Evolutionary conservation across 257 asterid species (phyloP).

Genomic region (Petrea volubilis): DNA sequence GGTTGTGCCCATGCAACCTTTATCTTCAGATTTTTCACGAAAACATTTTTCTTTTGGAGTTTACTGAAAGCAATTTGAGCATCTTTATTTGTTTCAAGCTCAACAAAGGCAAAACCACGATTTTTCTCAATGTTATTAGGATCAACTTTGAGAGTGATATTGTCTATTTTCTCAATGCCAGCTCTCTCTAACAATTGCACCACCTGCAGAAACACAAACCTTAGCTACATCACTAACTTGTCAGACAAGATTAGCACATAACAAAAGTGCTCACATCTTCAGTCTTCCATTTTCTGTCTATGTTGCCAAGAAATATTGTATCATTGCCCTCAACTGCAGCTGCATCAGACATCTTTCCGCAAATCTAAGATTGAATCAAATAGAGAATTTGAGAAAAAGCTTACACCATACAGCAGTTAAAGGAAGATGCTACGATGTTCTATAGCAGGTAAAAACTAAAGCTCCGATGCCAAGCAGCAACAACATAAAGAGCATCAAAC

Average conservation of each 20-base stretch:
- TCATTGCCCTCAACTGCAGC: constrained; percentile 63
- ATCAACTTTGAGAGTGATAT: constrained; percentile 54
- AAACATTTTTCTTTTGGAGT: constrained; percentile 55
- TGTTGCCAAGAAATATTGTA: constrained; percentile 70
- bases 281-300: constrained; percentile 66
- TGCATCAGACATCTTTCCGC: constrained; percentile 62
- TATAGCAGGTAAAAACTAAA: neutral
- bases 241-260: constrained; percentile 16
- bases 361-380: constrained; percentile 45
- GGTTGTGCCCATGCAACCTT: constrained; percentile 84
- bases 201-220: constrained; percentile 45
- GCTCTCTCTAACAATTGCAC: constrained; percentile 45
- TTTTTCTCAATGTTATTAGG: constrained; percentile 51
- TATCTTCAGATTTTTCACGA: constrained; percentile 43
- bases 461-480: neutral
- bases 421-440: neutral
- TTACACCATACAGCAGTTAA: neutral
- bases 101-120: constrained; percentile 79
- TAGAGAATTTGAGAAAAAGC: constrained; percentile 27
- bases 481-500: neutral
- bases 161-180: constrained; percentile 64
- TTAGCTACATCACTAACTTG: constrained; percentile 27
- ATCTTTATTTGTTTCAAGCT: constrained; percentile 61
- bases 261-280: constrained; percentile 60
- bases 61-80: constrained; percentile 67